Evolutionary conservation across 139 green algal species (phyloP), one percentile per base, ranked within the genome.

Genomic region (Chlamydomonas asymmetrica): DNA sequence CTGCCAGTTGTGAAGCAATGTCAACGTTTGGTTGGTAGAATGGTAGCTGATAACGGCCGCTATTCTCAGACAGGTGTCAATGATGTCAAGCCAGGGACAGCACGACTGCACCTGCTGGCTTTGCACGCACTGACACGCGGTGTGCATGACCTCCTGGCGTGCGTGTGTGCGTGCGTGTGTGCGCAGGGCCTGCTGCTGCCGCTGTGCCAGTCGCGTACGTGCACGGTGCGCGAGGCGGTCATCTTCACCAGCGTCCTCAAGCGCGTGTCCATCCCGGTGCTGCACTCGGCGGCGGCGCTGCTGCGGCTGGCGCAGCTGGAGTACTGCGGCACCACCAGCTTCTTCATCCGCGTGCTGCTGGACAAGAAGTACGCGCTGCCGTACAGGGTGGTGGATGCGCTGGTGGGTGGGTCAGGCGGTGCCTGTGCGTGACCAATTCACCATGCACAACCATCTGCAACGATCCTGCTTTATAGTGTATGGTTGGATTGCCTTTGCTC

Each of bases 311-410:
- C 94, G 2, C 81, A 96, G 82, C 91, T 99, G 91, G 76, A 87
- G 22, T 99, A 98, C 87, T 88, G 81, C 31, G 96, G 96, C 72
- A 95, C 93, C 57, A 99, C 93, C 63, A 92, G 82, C 76, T 99
- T 99, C 90, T 99, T 99, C 88, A 95, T 99, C 39, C 86, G 91
- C 22, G 90, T 97, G 64, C 87, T 99, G 79, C 84, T 99, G 80
- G 94, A 99, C 85, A 99, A 99, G 88, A 97, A 97, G 85, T 99
- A 99, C 79, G 94, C 96, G 10, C 80, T 99, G 85, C 96, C 96
- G 7, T 98, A 97, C 86, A 86, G 83, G 38, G 82, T 88, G 27
- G 83, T 90, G 5, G 85, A 90, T 41, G 77, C 81, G 20, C 69
- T 90, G 80, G 76, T 86, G 66, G 34, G 67, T 43, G 22, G 7